A percentile compares a stretch with the other conserved stretches of the same genome.
phyloP scores from a whole-genome alignment of 2,329 filamentous ascomycete species.

The Cercospora canescens region DNA sequence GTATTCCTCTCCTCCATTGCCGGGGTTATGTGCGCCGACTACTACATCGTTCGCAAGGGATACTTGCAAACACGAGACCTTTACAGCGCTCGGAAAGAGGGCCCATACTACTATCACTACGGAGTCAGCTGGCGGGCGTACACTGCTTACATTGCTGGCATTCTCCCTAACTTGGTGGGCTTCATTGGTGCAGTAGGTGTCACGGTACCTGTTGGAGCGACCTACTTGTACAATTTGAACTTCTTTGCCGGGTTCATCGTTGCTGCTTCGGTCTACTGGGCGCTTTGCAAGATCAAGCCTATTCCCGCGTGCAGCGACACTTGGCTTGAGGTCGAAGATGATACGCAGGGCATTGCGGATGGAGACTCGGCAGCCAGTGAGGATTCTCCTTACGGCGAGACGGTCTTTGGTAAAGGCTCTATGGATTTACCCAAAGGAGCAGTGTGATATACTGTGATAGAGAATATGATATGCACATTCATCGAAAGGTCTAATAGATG shows the following conservation, averaged over 20 bases:
- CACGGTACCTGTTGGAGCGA: slow-evolving; percentile 72
- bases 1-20: slow-evolving; percentile 66
- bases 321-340: slow-evolving; percentile 76
- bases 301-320: slow-evolving; percentile 70
- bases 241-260: slow-evolving; percentile 85
- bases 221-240: slow-evolving; percentile 86
- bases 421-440: slow-evolving; percentile 14
- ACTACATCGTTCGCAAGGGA: slow-evolving; percentile 53
- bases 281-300: slow-evolving; percentile 67
- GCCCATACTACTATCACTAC: slow-evolving; percentile 53
- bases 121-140: slow-evolving; percentile 62
- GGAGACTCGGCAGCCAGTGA: slow-evolving; percentile 24
- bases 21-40: slow-evolving; percentile 61
- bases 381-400: slow-evolving; percentile 12
- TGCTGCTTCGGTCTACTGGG: slow-evolving; percentile 66
- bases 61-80: slow-evolving; percentile 33
- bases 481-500: background rate
- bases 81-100: slow-evolving; percentile 51
- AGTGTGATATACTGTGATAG: background rate
- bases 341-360: slow-evolving; percentile 45
- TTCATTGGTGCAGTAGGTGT: slow-evolving; percentile 49
- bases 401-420: slow-evolving; percentile 12
- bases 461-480: background rate
- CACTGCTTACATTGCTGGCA: slow-evolving; percentile 58
- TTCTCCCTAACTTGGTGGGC: slow-evolving; percentile 58